These are phyloP conservation scores for Symbiotaphrina buchneri DNA, from an alignment of 495 filamentous ascomycete genomes.

Conservation along the genomic window DNA sequence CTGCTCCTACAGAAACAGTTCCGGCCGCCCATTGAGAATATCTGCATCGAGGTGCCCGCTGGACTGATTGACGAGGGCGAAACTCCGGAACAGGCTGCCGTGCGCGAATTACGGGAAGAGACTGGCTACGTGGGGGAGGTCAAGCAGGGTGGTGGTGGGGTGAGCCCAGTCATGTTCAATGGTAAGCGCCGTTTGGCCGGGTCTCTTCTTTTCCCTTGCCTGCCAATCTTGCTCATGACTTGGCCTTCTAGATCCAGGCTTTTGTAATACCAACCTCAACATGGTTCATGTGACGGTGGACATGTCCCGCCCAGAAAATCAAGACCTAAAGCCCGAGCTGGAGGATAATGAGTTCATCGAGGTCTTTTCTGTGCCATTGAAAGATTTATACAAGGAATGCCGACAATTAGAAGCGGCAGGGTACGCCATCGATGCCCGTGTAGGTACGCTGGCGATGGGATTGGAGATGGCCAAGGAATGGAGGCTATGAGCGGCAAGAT, in stretches of 20 bases:
- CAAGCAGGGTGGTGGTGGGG: slow-evolving; percentile 11
- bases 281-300: slow-evolving; percentile 71
- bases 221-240: slow-evolving; percentile 3
- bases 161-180: slow-evolving; percentile 67
- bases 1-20: slow-evolving; percentile 77
- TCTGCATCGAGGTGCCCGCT: slow-evolving; percentile 67
- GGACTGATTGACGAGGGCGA: slow-evolving; percentile 71
- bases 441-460: slow-evolving; percentile 68
- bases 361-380: slow-evolving; percentile 49
- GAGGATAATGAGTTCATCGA: slow-evolving; percentile 88
- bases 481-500: slow-evolving; percentile 22
- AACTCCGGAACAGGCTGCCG: slow-evolving; percentile 52
- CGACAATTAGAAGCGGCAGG: slow-evolving; percentile 48
- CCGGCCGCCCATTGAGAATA: slow-evolving; percentile 57
- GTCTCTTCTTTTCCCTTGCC: slow-evolving; percentile 1
- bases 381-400: slow-evolving; percentile 40
- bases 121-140: slow-evolving; percentile 69
- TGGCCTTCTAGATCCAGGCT: slow-evolving; percentile 32
- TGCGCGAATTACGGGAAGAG: slow-evolving; percentile 85
- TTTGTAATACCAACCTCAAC: slow-evolving; percentile 73
- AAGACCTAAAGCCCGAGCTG: slow-evolving; percentile 45
- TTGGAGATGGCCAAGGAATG: slow-evolving; percentile 55
- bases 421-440: slow-evolving; percentile 67
- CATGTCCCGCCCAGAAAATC: slow-evolving; percentile 44
- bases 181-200: slow-evolving; percentile 18